phyloP scores from a whole-genome alignment of 257 asterid species.

The Avicennia marina region DNA sequence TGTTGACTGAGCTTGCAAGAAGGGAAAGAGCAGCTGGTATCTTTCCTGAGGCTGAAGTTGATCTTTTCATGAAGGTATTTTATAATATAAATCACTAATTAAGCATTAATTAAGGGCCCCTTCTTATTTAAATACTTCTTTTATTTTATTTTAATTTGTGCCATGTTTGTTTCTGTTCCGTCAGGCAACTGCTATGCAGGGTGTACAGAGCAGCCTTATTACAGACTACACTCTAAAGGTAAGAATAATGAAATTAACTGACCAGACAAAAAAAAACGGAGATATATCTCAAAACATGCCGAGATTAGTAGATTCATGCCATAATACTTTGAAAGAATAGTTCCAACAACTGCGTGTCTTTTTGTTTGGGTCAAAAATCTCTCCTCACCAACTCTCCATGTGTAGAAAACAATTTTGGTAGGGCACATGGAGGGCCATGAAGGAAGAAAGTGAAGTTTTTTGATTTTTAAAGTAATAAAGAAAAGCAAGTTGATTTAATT shows the following conservation, averaged over 20 bases:
- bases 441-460: not conserved
- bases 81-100: not conserved
- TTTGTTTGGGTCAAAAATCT: conserved; percentile 15
- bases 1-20: conserved; percentile 63
- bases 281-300: too few relatives aligned
- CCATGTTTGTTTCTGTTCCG: not conserved
- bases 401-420: too few relatives aligned
- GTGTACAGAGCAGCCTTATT: conserved; percentile 61
- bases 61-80: conserved; percentile 97
- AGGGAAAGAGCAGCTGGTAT: conserved; percentile 75
- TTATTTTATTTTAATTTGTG: not conserved
- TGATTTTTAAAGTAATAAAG: not conserved
- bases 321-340: not conserved
- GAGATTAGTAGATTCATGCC: not conserved
- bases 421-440: not conserved
- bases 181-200: conserved; percentile 58
- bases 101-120: not conserved
- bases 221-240: conserved; percentile 61
- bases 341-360: not conserved
- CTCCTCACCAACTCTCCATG: conserved; percentile 22
- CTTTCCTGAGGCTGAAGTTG: conserved; percentile 75
- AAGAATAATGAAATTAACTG: not conserved
- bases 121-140: not conserved
- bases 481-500: not conserved
- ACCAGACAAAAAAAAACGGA: not conserved